These are phyloP conservation scores for Pichia ethanolica DNA, from an alignment of 805 yeast genomes.

Conservation along the genomic window DNA sequence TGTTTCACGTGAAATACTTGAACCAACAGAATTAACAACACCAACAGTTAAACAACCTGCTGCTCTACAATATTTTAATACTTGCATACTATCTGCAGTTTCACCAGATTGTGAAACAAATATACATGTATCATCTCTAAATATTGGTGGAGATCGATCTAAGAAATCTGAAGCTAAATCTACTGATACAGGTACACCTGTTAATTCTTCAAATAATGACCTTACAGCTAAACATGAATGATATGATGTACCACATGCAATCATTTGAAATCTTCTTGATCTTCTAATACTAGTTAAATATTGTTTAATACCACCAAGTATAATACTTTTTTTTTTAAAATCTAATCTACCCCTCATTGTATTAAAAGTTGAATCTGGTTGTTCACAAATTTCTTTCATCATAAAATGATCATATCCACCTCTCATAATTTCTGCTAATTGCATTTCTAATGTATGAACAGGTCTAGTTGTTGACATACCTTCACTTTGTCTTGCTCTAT, in stretches of 20 bases:
- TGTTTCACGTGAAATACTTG: slow-evolving; percentile 91
- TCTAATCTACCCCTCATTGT: slow-evolving; percentile 99
- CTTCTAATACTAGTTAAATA: slow-evolving; percentile 85
- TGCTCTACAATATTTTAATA: slow-evolving; percentile 90
- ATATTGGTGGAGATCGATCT: slow-evolving; percentile 93
- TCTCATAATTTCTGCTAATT: slow-evolving; percentile 95
- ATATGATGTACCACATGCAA: slow-evolving; percentile 98
- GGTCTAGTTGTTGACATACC: slow-evolving; percentile 92
- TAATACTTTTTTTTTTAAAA: slow-evolving; percentile 69
- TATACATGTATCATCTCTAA: slow-evolving; percentile 95
- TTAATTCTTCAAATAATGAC: slow-evolving; percentile 90
- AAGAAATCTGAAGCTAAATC: slow-evolving; percentile 92
- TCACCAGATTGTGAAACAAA: slow-evolving; percentile 99
- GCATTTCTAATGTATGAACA: slow-evolving; percentile 94
- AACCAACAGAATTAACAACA: slow-evolving; percentile 95
- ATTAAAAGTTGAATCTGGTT: slow-evolving; percentile 95
- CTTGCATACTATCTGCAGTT: slow-evolving; percentile 95
- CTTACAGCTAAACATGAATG: slow-evolving; percentile 98
- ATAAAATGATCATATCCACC: slow-evolving; percentile 94
- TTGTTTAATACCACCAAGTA: slow-evolving; percentile 82
- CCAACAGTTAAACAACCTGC: slow-evolving; percentile 97
- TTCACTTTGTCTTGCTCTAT: slow-evolving; percentile 83
- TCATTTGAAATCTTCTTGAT: slow-evolving; percentile 92
- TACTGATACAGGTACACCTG: slow-evolving; percentile 88
- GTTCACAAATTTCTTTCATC: slow-evolving; percentile 98